Base-by-base conservation (phyloP, 139 green algal genomes). In the Tetradesmus obliquus region DNA sequence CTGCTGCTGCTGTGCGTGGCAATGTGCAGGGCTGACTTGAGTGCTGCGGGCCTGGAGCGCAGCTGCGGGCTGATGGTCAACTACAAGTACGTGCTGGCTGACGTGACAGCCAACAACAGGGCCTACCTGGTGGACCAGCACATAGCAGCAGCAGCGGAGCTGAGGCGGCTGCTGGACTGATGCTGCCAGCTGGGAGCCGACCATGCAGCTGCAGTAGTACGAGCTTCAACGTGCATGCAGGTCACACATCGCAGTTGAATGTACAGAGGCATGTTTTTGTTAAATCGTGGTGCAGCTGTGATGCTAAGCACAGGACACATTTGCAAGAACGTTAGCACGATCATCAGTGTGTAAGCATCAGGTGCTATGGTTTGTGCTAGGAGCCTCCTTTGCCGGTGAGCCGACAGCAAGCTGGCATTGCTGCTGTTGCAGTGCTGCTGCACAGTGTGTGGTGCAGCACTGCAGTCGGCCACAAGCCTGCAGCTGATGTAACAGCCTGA, bases 1-100 rank as follows among this genome's bases (percentile, higher is more conserved):
- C n/a, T 53, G 55, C 57, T 88, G 55, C 7, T 80, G n/a, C 80
- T 53, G 3, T 20, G 10, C 84, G 6, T 74, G n/a, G 60, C 12
- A 2, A 19, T 54, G 66, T 88, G 17, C 89, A 94, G 91, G 66
- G 95, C 95, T 12, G 95, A 98, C 88, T 71, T 88, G 20, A 95
- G 90, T 7, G 8, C 79, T 9, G 60, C 79, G 32, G 96, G 95
- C 2, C 62, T 97, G n/a, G 82, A 24, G 0, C 71, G 89, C 17
- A 95, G 88, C 88, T 95, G 93, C 62, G 97, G 97, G 15, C 89
- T 98, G n/a, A 98, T 98, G 97, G 96, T 97, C n/a, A 98, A 98
- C 87, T 98, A 98, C 74, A 71, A 80, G 76, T 98, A 97, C 91
- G 82, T 92, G 5, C 76, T 94, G 22, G 19, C 45, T 9, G 2